These are phyloP conservation scores for Naganishia randhawae DNA, from an alignment of 768 basidiomycete genomes.

Conservation along the genomic window DNA sequence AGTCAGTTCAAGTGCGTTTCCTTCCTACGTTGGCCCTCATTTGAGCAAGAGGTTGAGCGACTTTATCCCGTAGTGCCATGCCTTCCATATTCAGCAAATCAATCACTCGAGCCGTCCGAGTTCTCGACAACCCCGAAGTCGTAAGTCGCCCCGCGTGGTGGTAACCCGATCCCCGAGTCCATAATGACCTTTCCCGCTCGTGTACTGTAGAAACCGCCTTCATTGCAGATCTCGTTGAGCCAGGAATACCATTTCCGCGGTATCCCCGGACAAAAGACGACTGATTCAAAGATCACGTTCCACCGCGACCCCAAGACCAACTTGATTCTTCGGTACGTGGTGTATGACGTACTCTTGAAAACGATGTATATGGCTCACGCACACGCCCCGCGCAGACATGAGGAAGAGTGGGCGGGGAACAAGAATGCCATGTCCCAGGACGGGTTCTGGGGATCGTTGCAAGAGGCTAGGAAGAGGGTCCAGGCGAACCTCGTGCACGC, in stretches of 20 bases:
- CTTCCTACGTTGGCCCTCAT: neutral
- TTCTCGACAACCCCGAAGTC: constrained; percentile 44
- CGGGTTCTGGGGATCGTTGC: constrained; percentile 47
- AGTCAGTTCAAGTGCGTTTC: constrained; percentile 27
- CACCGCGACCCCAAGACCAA: constrained; percentile 42
- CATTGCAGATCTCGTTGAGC: constrained; percentile 42
- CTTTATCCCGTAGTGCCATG: constrained; percentile 28
- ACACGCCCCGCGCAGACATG: constrained; percentile 30
- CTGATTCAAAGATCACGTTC: constrained; percentile 44
- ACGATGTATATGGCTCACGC: neutral
- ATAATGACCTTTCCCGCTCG: neutral
- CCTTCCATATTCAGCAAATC: constrained; percentile 42
- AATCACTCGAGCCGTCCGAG: constrained; percentile 36
- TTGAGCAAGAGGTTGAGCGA: neutral
- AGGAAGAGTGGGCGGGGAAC: constrained; percentile 47
- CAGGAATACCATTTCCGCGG: constrained; percentile 43
- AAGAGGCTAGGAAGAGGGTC: constrained; percentile 45
- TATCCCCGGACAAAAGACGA: constrained; percentile 36
- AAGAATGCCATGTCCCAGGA: constrained; percentile 42
- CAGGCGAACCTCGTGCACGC: constrained; percentile 38
- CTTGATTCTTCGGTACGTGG: constrained; percentile 40
- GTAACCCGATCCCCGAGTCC: neutral
- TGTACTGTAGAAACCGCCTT: constrained; percentile 41
- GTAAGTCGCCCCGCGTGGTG: constrained; percentile 30
- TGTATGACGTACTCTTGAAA: neutral